These are phyloP conservation scores for Elaeis oleifera DNA, from an alignment of 202 grass and related monocot species.

Conservation along the genomic window DNA sequence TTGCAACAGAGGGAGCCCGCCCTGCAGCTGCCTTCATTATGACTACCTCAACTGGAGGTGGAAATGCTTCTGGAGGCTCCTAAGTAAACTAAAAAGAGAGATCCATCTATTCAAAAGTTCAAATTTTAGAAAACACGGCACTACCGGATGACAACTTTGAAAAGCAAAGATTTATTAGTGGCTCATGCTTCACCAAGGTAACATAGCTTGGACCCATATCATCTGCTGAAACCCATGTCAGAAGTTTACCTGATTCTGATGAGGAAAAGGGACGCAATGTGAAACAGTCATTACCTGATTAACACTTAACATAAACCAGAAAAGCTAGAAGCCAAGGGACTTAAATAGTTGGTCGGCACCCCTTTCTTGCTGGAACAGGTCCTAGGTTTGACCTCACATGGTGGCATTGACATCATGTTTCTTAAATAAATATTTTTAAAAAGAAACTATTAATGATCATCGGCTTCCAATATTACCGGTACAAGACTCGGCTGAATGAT, in stretches of 20 bases:
- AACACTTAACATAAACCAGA: neutral
- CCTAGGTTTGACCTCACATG: no score
- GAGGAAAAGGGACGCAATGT: conserved; percentile 1
- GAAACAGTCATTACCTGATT: neutral
- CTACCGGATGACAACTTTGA: no score
- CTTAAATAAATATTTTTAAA: no score
- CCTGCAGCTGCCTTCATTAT: conserved; percentile 74
- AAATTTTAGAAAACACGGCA: conserved; percentile 6
- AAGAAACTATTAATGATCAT: no score
- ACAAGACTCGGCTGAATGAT: no score
- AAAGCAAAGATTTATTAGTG: conserved; percentile 3
- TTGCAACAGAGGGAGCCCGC: conserved; percentile 87
- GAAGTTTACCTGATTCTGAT: conserved; percentile 74
- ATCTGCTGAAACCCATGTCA: conserved; percentile 92
- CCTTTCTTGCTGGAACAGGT: no score
- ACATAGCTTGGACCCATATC: conserved; percentile 98
- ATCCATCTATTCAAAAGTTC: neutral
- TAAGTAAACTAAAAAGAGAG: conserved; percentile 17
- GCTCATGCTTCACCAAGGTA: conserved; percentile 90
- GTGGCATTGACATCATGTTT: no score
- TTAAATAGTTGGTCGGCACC: no score
- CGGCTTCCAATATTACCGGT: no score
- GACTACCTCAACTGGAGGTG: conserved; percentile 58
- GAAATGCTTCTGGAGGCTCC: conserved; percentile 92
- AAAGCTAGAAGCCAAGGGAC: no score